Evolutionary conservation across 2,329 filamentous ascomycete species (phyloP).

Genomic region (Penicillium sumatraense): DNA sequence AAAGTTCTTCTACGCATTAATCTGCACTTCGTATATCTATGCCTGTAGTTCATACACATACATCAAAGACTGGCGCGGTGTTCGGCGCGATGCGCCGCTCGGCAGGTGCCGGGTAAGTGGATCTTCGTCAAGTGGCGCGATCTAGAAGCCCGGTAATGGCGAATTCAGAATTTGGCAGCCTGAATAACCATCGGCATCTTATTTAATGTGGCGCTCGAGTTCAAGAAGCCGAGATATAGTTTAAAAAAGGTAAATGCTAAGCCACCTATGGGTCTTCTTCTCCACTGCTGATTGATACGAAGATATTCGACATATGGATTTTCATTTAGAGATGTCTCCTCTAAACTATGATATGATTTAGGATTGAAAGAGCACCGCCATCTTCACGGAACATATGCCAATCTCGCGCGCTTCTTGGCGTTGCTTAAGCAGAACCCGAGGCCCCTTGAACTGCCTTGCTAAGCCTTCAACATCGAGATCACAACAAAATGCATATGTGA

Average conservation of each 20-base stretch:
- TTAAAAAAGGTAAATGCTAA: not conserved
- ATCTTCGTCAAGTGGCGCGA: not conserved
- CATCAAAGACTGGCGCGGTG: not conserved
- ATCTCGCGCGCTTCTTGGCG: too few species aligned
- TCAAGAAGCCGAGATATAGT: not conserved
- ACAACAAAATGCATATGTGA: too few species aligned
- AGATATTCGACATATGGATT: not conserved
- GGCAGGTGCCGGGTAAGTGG: not conserved
- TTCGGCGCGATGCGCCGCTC: conserved; percentile 1
- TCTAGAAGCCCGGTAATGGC: not conserved
- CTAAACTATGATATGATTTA: too few species aligned
- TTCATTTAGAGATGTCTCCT: too few species aligned
- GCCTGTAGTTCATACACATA: not conserved
- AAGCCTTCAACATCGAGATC: too few species aligned
- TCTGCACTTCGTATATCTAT: too few species aligned
- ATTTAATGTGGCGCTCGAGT: not conserved
- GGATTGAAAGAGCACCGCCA: too few species aligned
- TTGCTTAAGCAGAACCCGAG: too few species aligned
- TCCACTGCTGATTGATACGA: not conserved
- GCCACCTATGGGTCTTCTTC: not conserved
- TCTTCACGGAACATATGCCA: too few species aligned
- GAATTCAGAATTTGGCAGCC: not conserved
- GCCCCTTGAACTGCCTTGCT: too few species aligned
- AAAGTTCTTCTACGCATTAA: not conserved
- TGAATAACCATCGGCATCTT: not conserved